Conservation (phyloP, 306 rosid species). For the Cicer pinnatifidum region DNA sequence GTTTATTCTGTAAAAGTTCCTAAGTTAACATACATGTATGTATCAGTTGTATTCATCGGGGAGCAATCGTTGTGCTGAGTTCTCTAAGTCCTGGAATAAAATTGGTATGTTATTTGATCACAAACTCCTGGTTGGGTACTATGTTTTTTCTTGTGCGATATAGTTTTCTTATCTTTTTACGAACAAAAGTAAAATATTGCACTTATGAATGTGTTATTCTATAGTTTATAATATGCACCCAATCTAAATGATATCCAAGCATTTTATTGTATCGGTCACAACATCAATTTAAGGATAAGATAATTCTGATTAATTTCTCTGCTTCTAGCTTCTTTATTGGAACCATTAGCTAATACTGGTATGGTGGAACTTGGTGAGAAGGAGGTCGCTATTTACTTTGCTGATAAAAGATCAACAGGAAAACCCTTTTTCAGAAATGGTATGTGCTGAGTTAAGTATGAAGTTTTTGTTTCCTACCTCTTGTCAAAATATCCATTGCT, state of each 20-base stretch:
- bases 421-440: constrained; percentile 78
- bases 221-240: constrained; percentile 4
- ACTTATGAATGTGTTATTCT: constrained; percentile 1
- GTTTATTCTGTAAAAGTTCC: constrained; percentile 11
- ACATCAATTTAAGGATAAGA: constrained; percentile 7
- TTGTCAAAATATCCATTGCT: constrained; percentile 24
- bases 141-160: background rate
- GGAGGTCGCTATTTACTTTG: constrained; percentile 69
- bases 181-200: constrained; percentile 3
- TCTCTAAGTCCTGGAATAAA: constrained; percentile 70
- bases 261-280: constrained; percentile 9
- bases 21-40: constrained; percentile 39
- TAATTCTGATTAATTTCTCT: constrained; percentile 42
- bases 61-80: constrained; percentile 70
- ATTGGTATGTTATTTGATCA: constrained; percentile 61
- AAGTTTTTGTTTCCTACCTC: constrained; percentile 22
- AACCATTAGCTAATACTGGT: constrained; percentile 67
- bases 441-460: constrained; percentile 47
- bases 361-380: constrained; percentile 77
- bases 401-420: constrained; percentile 80
- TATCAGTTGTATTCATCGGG: constrained; percentile 79
- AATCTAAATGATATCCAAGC: constrained; percentile 30
- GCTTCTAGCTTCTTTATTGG: constrained; percentile 68
- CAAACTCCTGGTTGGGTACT: constrained; percentile 9
- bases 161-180: constrained; percentile 20